These are phyloP conservation scores for Wickerhamomyces ciferrii DNA, from an alignment of 805 yeast species.

Conservation along the genomic window DNA sequence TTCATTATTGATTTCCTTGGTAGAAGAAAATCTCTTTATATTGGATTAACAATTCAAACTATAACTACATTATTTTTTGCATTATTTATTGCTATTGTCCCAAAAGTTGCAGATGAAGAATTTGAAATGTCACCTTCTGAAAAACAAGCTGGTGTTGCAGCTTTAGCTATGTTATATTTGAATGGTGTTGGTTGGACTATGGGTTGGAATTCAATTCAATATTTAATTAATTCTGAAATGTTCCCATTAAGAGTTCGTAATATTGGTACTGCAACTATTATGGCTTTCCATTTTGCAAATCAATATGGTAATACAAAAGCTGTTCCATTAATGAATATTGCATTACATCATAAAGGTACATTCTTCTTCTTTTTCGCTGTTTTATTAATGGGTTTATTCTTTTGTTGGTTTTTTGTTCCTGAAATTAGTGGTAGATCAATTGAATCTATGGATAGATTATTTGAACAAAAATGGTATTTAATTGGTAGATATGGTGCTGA, in stretches of 20 bases:
- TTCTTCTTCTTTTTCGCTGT: conserved; percentile 47
- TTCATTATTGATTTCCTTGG: conserved; percentile 51
- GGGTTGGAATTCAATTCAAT: conserved; percentile 55
- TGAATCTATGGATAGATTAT: conserved; percentile 32
- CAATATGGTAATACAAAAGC: conserved; percentile 57
- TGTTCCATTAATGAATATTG: conserved; percentile 42
- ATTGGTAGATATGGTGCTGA: conserved; percentile 50
- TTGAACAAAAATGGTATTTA: conserved; percentile 49
- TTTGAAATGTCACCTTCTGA: conserved; percentile 26
- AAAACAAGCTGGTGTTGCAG: conserved; percentile 36
- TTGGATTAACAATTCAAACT: conserved; percentile 41
- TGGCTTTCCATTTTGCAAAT: conserved; percentile 52
- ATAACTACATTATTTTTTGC: conserved; percentile 41
- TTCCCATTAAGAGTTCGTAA: conserved; percentile 47
- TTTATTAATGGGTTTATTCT: conserved; percentile 31
- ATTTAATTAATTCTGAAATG: conserved; percentile 49
- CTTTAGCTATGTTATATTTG: conserved; percentile 44
- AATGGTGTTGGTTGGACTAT: conserved; percentile 55
- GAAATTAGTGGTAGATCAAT: conserved; percentile 34
- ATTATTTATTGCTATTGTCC: conserved; percentile 38
- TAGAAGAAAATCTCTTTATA: conserved; percentile 43
- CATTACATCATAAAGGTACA: conserved; percentile 42
- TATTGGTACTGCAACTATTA: conserved; percentile 43
- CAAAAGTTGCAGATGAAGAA: conserved; percentile 32
- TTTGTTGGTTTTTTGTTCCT: conserved; percentile 31